Evolutionary conservation across 805 yeast species (phyloP).

Genomic region (Cyberlindnera japonica): DNA sequence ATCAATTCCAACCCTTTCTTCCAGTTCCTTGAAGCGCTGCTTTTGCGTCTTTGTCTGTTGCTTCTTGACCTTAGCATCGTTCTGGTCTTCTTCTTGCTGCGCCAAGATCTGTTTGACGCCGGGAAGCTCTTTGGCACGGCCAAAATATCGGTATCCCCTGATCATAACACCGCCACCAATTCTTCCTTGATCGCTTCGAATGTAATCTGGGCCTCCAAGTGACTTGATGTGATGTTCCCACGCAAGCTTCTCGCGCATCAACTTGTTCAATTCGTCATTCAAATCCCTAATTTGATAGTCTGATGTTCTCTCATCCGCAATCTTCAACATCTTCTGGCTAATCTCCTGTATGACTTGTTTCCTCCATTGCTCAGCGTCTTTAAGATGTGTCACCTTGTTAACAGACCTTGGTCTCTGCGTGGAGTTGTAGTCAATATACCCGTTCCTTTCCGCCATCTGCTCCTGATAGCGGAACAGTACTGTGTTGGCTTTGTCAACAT

Average conservation of each 20-base stretch:
- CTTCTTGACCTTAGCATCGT: constrained; percentile 14
- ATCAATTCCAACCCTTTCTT: constrained; percentile 28
- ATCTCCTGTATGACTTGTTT: constrained; percentile 60
- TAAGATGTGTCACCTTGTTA: constrained; percentile 46
- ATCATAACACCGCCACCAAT: constrained; percentile 20
- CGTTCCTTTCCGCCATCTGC: constrained; percentile 54
- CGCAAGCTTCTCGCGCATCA: constrained; percentile 61
- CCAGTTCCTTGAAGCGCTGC: constrained; percentile 25
- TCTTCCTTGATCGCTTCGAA: constrained; percentile 25
- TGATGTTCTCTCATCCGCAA: constrained; percentile 58
- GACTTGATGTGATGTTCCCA: constrained; percentile 77
- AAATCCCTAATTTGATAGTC: constrained; percentile 64
- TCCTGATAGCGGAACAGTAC: constrained; percentile 63
- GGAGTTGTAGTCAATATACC: constrained; percentile 53
- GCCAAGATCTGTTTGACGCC: constrained; percentile 56
- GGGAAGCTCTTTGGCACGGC: constrained; percentile 76
- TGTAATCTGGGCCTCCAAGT: constrained; percentile 72
- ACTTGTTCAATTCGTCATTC: constrained; percentile 68
- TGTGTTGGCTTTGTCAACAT: constrained; percentile 72
- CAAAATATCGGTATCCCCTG: constrained; percentile 55
- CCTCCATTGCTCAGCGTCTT: constrained; percentile 73
- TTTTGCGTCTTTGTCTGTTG: constrained; percentile 21
- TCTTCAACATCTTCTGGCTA: constrained; percentile 51
- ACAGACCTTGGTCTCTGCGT: constrained; percentile 60
- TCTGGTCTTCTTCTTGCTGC: constrained; percentile 29